A percentile compares a stretch with the other conserved stretches of the same genome.
Evolutionary conservation across 345 rosid species (phyloP).

Genomic region (Chamaenerion angustifolium): DNA sequence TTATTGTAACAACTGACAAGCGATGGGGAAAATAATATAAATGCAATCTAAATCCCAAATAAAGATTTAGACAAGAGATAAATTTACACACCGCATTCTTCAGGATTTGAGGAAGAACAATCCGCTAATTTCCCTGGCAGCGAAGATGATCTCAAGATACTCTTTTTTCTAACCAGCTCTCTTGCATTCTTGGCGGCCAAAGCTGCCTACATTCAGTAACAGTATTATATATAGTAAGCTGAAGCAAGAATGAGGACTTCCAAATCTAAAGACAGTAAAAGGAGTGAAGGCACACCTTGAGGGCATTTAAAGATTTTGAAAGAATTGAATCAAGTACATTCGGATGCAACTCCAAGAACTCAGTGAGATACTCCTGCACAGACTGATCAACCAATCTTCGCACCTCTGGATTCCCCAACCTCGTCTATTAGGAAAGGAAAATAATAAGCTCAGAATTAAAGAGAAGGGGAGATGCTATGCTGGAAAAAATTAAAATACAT

Average conservation of each 20-base stretch:
- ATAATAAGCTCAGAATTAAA: conserved; percentile 6
- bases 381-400: conserved; percentile 89
- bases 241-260: background rate
- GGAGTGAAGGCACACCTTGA: conserved; percentile 41
- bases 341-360: conserved; percentile 93
- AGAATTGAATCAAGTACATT: conserved; percentile 81
- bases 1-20: background rate
- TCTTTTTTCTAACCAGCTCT: conserved; percentile 84
- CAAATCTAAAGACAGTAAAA: too few species aligned
- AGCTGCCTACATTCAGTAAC: conserved; percentile 60
- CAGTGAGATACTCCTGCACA: conserved; percentile 89
- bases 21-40: background rate
- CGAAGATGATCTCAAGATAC: conserved; percentile 80
- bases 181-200: conserved; percentile 97
- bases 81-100: conserved; percentile 54
- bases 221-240: background rate
- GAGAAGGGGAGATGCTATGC: too few species aligned
- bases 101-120: conserved; percentile 86
- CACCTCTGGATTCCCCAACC: conserved; percentile 99
- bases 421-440: conserved; percentile 41
- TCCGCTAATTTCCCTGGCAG: conserved; percentile 99
- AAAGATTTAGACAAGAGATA: background rate
- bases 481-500: background rate
- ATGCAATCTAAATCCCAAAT: background rate
- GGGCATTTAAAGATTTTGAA: conserved; percentile 87